Evolutionary conservation across 352 stramenopile species (phyloP).

Genomic region (Phytophthora crassamura): DNA sequence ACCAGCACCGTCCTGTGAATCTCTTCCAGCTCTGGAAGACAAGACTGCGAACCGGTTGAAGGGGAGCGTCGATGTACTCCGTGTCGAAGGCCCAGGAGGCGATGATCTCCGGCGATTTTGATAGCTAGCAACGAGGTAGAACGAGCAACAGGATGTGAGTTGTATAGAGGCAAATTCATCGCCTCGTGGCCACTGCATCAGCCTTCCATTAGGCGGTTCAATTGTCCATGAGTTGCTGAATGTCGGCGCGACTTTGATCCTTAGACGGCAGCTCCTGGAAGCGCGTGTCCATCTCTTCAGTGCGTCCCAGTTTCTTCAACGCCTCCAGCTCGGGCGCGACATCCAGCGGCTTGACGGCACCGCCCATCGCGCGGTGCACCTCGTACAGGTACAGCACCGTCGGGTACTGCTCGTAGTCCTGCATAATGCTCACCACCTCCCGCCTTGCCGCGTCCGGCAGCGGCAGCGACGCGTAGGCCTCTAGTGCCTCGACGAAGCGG

Average conservation of each 20-base stretch:
- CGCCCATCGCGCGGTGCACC: conserved; percentile 41
- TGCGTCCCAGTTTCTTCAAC: conserved; percentile 49
- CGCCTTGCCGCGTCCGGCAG: conserved; percentile 37
- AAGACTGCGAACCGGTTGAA: conserved; percentile 20
- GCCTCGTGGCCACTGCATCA: neutral
- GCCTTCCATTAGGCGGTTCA: conserved; percentile 6
- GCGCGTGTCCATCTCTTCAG: conserved; percentile 52
- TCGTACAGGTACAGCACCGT: conserved; percentile 56
- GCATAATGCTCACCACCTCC: conserved; percentile 45
- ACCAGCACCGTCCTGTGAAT: conserved; percentile 52
- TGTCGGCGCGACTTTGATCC: conserved; percentile 57
- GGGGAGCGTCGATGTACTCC: conserved; percentile 14
- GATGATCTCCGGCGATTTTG: conserved; percentile 11
- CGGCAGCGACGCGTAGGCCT: conserved; percentile 52
- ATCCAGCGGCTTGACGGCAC: conserved; percentile 43
- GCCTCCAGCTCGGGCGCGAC: conserved; percentile 52
- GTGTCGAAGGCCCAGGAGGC: conserved; percentile 15
- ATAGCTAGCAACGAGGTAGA: conserved; percentile 20
- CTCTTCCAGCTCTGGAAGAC: neutral
- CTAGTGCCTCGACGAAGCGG: conserved; percentile 61
- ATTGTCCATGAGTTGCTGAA: conserved; percentile 57
- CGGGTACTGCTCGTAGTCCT: conserved; percentile 66
- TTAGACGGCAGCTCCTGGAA: conserved; percentile 55
- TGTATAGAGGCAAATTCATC: too few relatives aligned
- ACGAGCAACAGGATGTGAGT: conserved; percentile 17